Evolutionary conservation across 345 rosid species (phyloP), one percentile per base, ranked within the genome.

Genomic region (Corchorus olitorius): DNA sequence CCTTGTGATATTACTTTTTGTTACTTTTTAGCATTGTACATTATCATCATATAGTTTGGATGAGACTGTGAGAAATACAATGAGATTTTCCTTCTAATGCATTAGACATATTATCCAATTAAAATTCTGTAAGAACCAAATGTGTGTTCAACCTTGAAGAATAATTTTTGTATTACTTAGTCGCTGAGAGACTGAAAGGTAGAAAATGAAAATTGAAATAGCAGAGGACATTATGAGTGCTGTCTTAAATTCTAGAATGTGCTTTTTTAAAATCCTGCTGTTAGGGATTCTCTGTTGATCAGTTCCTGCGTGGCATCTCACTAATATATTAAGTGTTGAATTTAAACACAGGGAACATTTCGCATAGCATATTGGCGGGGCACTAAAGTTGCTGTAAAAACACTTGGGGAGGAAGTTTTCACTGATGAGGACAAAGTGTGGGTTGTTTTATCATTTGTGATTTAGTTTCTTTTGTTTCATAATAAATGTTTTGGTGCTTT

Each of bases 341-440:
- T 37, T 60, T 52, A 58, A 67, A 76, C 27, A 53, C 79, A 91
- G 98, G 96, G 98, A 82, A 93, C 96, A 59, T 93, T 87, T 83
- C 81, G 91, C 39, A 87, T 87, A 72, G 96, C 98, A 60, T 83
- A 83, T 62, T 93, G 96, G 98, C 91, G 98, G 66, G 98, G 98
- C 60, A 89, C 84, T 78, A 84, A 87, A 73, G 94, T 93, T 75
- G 98, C 96, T 75, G 96, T 93, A 45, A 93, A 93, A 84, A 86
- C 85, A 46, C 91, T 91, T 65, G 91, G 90, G 64, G 96, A 93
- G 81, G 94, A 89, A 65, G 88, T 91, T 81, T 83, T 91, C 70
- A 76, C 86, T 6, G 87, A 93, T 75, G 96, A 88, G 81, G 81
- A 82, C 73, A 93, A 91, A 91, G 90, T 89, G 97, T 93, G 87